Evolutionary conservation across 2,329 filamentous ascomycete species (phyloP).

Genomic region (Macrophomina phaseolina): DNA sequence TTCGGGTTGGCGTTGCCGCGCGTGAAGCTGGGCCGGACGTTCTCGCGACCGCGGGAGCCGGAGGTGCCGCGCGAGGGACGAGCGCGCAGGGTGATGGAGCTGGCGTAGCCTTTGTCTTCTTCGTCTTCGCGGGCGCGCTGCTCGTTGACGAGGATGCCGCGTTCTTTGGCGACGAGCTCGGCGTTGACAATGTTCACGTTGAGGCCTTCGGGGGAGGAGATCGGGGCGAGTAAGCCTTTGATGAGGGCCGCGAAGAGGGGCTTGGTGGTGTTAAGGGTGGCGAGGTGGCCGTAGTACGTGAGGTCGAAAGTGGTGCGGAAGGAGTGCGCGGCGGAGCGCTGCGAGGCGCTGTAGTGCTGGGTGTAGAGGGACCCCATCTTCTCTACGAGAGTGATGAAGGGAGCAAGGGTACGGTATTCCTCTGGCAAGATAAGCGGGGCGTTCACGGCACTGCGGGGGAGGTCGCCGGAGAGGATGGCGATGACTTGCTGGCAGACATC

Average conservation of each 20-base stretch:
- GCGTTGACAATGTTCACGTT: constrained; percentile 87
- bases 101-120: constrained; percentile 69
- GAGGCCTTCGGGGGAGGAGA: constrained; percentile 66
- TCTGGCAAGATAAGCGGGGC: constrained; percentile 81
- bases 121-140: constrained; percentile 66
- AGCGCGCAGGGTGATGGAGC: constrained; percentile 72
- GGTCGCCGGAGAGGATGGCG: constrained; percentile 72
- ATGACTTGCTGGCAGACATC: constrained; percentile 83
- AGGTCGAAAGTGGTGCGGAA: constrained; percentile 76
- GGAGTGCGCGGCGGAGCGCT: constrained; percentile 31
- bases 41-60: not conserved
- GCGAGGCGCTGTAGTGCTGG: constrained; percentile 66
- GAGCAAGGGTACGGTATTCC: constrained; percentile 78
- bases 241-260: constrained; percentile 80
- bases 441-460: constrained; percentile 79
- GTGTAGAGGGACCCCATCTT: constrained; percentile 81
- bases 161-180: constrained; percentile 74
- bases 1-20: constrained; percentile 31
- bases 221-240: constrained; percentile 74
- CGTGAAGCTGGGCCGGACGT: constrained; percentile 20
- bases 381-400: constrained; percentile 77
- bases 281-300: constrained; percentile 76
- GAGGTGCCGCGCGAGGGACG: constrained; percentile 47
- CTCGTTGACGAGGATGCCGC: constrained; percentile 79
- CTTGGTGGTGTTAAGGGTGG: constrained; percentile 73